phyloP scores from a whole-genome alignment of 805 yeast species.

The Lipomyces sp. region DNA sequence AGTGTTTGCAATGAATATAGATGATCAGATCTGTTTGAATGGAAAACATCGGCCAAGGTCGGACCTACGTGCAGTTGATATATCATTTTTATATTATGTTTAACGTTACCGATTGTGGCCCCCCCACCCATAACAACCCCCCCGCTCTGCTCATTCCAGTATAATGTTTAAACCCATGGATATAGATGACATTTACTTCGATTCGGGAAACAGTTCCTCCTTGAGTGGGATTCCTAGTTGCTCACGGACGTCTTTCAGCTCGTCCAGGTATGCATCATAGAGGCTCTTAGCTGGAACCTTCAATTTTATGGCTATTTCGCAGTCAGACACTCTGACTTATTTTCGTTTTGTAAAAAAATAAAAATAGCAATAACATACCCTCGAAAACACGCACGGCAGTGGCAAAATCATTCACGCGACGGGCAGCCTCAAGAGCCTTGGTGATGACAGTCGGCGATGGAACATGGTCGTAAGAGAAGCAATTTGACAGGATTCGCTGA shows the following conservation, averaged over 20 bases:
- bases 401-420: conserved; percentile 98
- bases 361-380: conserved; percentile 51
- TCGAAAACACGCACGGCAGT: conserved; percentile 98
- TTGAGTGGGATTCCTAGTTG: conserved; percentile 87
- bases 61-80: too few relatives aligned
- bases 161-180: not conserved
- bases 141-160: not conserved
- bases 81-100: not conserved
- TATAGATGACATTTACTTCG: conserved; percentile 11
- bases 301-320: conserved; percentile 62
- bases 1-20: not conserved
- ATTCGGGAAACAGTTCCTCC: conserved; percentile 75
- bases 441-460: conserved; percentile 97
- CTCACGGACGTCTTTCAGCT: conserved; percentile 85
- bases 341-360: not conserved
- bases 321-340: too few relatives aligned
- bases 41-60: too few relatives aligned
- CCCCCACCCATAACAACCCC: not conserved
- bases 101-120: not conserved
- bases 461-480: conserved; percentile 97
- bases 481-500: conserved; percentile 93
- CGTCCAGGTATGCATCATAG: conserved; percentile 94
- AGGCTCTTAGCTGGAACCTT: conserved; percentile 94
- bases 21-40: too few relatives aligned
- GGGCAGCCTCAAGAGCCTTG: conserved; percentile 94